Evolutionary conservation across 495 filamentous ascomycete genomes (phyloP).

Genomic region (Talaromyces thailandensis): DNA sequence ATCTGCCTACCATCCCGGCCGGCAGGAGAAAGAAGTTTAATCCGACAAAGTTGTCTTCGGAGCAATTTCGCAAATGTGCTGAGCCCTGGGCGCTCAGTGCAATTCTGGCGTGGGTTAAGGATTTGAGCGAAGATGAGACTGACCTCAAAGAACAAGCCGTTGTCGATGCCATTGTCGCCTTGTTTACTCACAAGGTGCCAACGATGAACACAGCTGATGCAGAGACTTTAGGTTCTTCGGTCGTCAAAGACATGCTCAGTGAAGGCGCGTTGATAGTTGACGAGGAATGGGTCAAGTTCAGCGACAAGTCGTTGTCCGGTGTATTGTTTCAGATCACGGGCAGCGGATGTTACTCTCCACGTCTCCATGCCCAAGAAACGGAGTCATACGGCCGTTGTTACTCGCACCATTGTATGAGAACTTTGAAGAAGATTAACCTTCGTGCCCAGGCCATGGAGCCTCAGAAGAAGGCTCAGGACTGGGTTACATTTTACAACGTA

Average conservation of each 20-base stretch:
- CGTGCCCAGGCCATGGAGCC: slow-evolving; percentile 60
- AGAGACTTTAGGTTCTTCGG: slow-evolving; percentile 70
- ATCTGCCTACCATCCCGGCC: slow-evolving; percentile 61
- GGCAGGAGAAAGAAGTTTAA: slow-evolving; percentile 71
- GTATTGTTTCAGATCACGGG: slow-evolving; percentile 93
- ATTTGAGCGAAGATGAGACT: slow-evolving; percentile 73
- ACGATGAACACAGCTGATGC: slow-evolving; percentile 99
- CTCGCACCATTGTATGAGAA: slow-evolving; percentile 86
- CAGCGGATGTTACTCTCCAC: slow-evolving; percentile 80
- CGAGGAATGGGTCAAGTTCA: slow-evolving; percentile 97
- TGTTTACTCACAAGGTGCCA: slow-evolving; percentile 94
- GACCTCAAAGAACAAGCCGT: slow-evolving; percentile 78
- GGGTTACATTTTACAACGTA: slow-evolving; percentile 85
- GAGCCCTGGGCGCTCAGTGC: slow-evolving; percentile 92
- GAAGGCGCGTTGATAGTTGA: slow-evolving; percentile 74
- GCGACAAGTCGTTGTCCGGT: slow-evolving; percentile 63
- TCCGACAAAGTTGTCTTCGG: slow-evolving; percentile 73
- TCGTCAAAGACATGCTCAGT: slow-evolving; percentile 73
- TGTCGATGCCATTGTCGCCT: slow-evolving; percentile 74
- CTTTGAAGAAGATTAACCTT: slow-evolving; percentile 87
- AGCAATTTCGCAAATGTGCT: slow-evolving; percentile 75
- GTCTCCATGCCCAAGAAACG: slow-evolving; percentile 64
- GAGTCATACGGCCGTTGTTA: slow-evolving; percentile 72
- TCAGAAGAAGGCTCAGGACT: slow-evolving; percentile 65
- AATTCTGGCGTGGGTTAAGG: slow-evolving; percentile 78